Evolutionary conservation across 768 basidiomycete genomes (phyloP).

Genomic region (Russula emetica): DNA sequence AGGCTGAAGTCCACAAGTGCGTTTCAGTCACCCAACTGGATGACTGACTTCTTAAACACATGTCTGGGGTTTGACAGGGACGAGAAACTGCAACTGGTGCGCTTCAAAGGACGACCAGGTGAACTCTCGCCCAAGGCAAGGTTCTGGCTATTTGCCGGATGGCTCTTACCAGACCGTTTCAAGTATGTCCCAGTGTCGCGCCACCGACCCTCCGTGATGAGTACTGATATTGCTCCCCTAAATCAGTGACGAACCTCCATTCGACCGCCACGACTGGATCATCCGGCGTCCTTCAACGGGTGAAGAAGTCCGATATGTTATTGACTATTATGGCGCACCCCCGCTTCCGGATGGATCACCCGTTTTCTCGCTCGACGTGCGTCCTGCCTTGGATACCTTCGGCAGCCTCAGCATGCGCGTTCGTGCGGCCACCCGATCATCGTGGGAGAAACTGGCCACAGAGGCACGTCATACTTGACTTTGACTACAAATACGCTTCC

Average conservation of each 20-base stretch:
- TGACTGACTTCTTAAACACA: background rate
- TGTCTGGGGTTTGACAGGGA: slow-evolving; percentile 40
- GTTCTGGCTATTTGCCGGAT: slow-evolving; percentile 80
- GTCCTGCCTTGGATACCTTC: slow-evolving; percentile 87
- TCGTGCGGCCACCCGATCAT: slow-evolving; percentile 31
- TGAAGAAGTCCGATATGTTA: slow-evolving; percentile 89
- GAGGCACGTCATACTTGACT: slow-evolving; percentile 14
- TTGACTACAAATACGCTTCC: background rate
- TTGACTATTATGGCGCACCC: slow-evolving; percentile 97
- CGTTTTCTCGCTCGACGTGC: slow-evolving; percentile 91
- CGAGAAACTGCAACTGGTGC: slow-evolving; percentile 68
- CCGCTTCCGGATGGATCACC: slow-evolving; percentile 87
- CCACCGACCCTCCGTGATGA: slow-evolving; percentile 2
- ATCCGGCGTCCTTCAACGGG: slow-evolving; percentile 75
- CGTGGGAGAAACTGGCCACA: slow-evolving; percentile 13
- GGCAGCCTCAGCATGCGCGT: slow-evolving; percentile 63
- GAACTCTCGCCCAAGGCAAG: slow-evolving; percentile 93
- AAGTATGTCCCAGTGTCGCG: slow-evolving; percentile 49
- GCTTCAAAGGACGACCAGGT: slow-evolving; percentile 87
- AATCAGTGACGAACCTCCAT: slow-evolving; percentile 80
- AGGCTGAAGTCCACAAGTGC: slow-evolving; percentile 61
- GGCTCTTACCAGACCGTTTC: slow-evolving; percentile 85
- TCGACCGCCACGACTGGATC: slow-evolving; percentile 95
- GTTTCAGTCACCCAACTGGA: slow-evolving; percentile 30
- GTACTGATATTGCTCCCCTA: background rate